Evolutionary conservation across 2,329 filamentous ascomycete species (phyloP).

Genomic region (Trichoderma atroviride): DNA sequence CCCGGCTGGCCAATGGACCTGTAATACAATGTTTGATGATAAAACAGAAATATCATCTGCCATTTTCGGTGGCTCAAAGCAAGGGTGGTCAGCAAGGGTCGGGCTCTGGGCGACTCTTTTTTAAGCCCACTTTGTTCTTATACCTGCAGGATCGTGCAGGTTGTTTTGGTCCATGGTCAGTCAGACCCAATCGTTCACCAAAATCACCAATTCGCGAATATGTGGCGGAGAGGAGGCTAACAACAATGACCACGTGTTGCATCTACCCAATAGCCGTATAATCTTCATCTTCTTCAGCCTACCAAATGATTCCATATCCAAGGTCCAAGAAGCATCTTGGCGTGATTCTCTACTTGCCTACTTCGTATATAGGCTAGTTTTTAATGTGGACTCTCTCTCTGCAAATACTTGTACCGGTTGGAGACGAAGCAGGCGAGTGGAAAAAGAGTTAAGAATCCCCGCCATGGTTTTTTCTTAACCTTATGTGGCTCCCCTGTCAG

Average conservation of each 20-base stretch:
- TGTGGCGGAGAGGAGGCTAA: background rate
- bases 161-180: background rate
- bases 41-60: background rate
- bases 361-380: background rate
- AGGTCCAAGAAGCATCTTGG: background rate
- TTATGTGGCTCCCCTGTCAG: slow-evolving; percentile 1
- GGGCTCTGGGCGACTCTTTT: background rate
- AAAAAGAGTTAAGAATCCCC: background rate
- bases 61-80: background rate
- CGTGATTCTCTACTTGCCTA: background rate
- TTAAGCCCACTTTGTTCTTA: background rate
- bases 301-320: background rate
- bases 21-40: background rate
- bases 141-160: background rate
- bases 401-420: too few relatives aligned
- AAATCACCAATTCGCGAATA: background rate
- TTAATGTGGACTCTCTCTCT: background rate
- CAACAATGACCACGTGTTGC: background rate
- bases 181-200: background rate
- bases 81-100: background rate
- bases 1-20: background rate
- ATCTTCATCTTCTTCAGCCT: background rate
- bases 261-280: background rate
- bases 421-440: background rate
- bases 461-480: background rate